Evolutionary conservation across 2,329 filamentous ascomycete genomes (phyloP), one percentile per base, ranked within the genome.

Genomic region (Exophiala sp.): DNA sequence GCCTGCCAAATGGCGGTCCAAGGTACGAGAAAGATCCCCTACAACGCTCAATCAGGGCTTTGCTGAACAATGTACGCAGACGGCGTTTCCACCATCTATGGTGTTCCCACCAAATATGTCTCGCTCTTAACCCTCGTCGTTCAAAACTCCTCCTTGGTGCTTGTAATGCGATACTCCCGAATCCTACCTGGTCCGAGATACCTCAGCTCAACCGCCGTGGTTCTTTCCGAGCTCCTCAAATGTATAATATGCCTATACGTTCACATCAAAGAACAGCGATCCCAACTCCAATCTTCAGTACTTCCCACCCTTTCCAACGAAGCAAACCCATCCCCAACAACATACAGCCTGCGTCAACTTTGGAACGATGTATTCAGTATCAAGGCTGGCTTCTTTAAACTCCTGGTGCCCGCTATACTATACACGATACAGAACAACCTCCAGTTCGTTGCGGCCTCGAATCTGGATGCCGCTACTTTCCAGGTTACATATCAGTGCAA

Each of bases 401-500:
- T 99, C 57, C 90, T 89, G 6, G 85, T 97, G 35, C 92, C 91
- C 0, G 92, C 91, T 3, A 79, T 85, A 3, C 78, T 97, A 2
- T 97, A 96, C 68, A 96, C 92, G 0, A 69, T 96, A 18, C 89
- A 96, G 65, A 97, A 96, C 67, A 88, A 88, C 12, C 74, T 97
- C 46, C 90, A 96, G 69, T 99, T 96, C 66, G 82, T 95, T 47
- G 92, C 91, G 1, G 83, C 96, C 8, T 89, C 88, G 57, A 96
- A 97, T 62, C 72, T 97, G 63, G 90, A 95, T 65, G 88, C 91
- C 0, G 90, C 94, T 5, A 90, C 92, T 50, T 97, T 96, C 68
- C 91, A 96, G 71, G 86, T 96, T 53, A 83, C 94, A 18, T 95
- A 94, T 68, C 92, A 99, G 72, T 78, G 96, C 54, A 96, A 96